Evolutionary conservation across 75 land plant species (phyloP), one percentile per base, ranked within the genome.

Genomic region (Adiantum capillusveneris): DNA sequence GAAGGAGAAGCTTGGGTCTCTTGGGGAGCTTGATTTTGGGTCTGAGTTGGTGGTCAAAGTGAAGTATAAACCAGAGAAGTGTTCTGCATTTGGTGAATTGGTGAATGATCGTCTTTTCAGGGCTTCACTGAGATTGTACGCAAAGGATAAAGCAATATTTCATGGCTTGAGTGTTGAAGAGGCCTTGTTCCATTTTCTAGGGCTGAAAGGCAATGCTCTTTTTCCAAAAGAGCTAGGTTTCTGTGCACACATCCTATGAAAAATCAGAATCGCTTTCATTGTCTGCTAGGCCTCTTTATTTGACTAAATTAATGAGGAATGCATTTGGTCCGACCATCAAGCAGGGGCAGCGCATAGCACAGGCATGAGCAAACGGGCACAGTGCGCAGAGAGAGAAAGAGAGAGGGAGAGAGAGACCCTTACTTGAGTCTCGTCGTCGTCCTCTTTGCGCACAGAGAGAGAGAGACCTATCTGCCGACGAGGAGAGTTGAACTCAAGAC

Each of bases 271-370:
- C n/a, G n/a, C n/a, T n/a, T n/a, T n/a, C n/a, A n/a, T n/a, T n/a
- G n/a, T n/a, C n/a, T n/a, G 67, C 70, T 6, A 65, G 56, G 22
- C 71, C 73, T 11, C 61, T 70, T 19, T 70, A 29, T 53, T 44
- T 70, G 51, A 70, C 61, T 29, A 71, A 70, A 60, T 57, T 70
- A 27, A 56, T 44, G 25, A 44, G 46, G 54, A 55, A 70, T 64
- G 53, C 73, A 30, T 60, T 60, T 18, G 52, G 59, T 11, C 65
- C 43, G 11, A 25, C 60, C 21, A 65, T 70, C 31, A 55, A 57
- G 48, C 27, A 65, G 11, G n/a, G n/a, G n/a, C n/a, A n/a, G n/a
- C n/a, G n/a, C n/a, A n/a, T n/a, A n/a, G n/a, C n/a, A n/a, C n/a
- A n/a, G n/a, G n/a, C n/a, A n/a, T n/a, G n/a, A n/a, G n/a, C n/a